These are phyloP conservation scores for Glycine tomentella DNA, from an alignment of 306 rosid species.

Conservation along the genomic window DNA sequence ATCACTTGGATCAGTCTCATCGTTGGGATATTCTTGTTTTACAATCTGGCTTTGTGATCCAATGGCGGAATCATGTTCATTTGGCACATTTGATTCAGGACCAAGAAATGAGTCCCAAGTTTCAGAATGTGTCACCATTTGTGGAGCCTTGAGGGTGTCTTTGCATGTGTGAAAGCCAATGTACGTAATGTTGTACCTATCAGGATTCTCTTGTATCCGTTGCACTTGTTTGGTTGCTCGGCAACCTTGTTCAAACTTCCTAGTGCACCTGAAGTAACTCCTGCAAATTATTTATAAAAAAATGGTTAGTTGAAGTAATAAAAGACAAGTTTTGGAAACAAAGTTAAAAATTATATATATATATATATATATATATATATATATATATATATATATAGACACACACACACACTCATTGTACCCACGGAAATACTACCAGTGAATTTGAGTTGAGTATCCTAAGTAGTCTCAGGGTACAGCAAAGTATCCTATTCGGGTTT, in stretches of 20 bases:
- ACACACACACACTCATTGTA: no score
- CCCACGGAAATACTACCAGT: background rate
- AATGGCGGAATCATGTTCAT: background rate
- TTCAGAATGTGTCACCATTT: conserved; percentile 49
- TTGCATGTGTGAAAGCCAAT: conserved; percentile 82
- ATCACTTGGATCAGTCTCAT: conserved; percentile 48
- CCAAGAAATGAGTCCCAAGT: conserved; percentile 40
- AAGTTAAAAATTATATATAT: no score
- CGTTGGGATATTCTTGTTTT: conserved; percentile 50
- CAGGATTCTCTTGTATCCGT: conserved; percentile 55
- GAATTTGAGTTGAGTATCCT: background rate
- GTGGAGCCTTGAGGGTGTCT: conserved; percentile 51
- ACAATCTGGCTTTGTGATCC: conserved; percentile 23
- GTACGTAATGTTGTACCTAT: conserved; percentile 61
- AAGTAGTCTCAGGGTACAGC: background rate
- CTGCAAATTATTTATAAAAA: conserved; percentile 52
- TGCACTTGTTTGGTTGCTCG: conserved; percentile 77
- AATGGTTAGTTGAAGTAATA: background rate
- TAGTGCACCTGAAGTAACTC: conserved; percentile 80
- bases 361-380: no score
- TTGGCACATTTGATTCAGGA: conserved; percentile 39
- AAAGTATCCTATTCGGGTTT: background rate
- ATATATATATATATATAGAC: no score
- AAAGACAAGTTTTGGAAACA: background rate
- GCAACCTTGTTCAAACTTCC: conserved; percentile 75